Base-by-base conservation (phyloP, 202 grass and related monocot species). In the Miscanthus sacchariflorus region DNA sequence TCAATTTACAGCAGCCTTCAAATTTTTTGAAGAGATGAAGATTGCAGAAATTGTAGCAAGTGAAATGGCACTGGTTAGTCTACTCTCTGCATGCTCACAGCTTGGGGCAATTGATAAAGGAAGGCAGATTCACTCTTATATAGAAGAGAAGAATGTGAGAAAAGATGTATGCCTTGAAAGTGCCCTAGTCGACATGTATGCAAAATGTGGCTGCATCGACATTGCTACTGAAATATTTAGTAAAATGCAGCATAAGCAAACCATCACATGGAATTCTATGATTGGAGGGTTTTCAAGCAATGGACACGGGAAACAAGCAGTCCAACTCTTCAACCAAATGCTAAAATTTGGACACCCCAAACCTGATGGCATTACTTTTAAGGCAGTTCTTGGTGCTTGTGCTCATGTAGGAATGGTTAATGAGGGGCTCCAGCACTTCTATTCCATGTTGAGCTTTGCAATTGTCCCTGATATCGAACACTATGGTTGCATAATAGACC, bases 171-270 rank as follows among this genome's bases (percentile, higher is more conserved):
- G 85, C 64, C 78, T 98, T 58, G 75, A 87, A 72, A 95, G 90
- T 79, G 87, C 92, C 33, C 88, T 98, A 15, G 68, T 98, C 2
- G 96, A 95, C 89, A 98, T 98, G 93, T 98, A 98, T 87, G 91
- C 89, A 85, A 95, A 98, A 77, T 95, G 93, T 81, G 92, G 92
- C 12, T 91, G 88, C 87, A 89, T 88, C 15, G 90, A 91, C 3
- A 84, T 85, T 33, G 88, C 96, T 74, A 59, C 76, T 49, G 39
- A 88, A 79, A 89, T 98, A 72, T 95, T 98, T 88, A 69, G 85
- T 72, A 81, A 46, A 82, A 91, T 93, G 90, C 81, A 81, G 73
- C 25, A 77, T 12, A 95, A 83, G 85, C 79, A 85, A 87, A 90
- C 87, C 49, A 87, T 94, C 67, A 81, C 92, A 74, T 95, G 91